A percentile compares a stretch with the other conserved stretches of the same genome.
Conservation (phyloP, 345 rosid species). For the Ailanthus altissimus region DNA sequence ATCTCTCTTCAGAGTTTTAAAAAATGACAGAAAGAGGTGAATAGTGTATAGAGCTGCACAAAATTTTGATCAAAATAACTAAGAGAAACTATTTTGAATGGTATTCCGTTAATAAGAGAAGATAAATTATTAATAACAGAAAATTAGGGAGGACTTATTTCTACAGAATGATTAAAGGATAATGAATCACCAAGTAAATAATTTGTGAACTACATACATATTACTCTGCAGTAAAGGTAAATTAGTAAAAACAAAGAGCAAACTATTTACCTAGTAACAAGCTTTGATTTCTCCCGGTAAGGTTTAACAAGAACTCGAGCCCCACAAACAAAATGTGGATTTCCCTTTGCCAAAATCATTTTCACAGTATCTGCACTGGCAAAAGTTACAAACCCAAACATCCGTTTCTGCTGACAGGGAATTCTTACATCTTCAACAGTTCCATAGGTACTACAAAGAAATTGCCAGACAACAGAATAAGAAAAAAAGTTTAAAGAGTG, state of each 20-base stretch:
- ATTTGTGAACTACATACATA: not conserved
- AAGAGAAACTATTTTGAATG: too few relatives aligned
- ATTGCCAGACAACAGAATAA: constrained; percentile 9
- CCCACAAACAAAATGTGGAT: constrained; percentile 72
- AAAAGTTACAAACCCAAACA: constrained; percentile 77
- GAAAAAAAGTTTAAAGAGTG: not conserved
- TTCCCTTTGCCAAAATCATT: constrained; percentile 56
- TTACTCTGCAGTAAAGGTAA: not conserved
- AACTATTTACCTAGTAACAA: constrained; percentile 50
- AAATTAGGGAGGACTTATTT: not conserved
- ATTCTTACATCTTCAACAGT: constrained; percentile 70
- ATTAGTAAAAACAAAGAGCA: not conserved
- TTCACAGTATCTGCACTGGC: constrained; percentile 56
- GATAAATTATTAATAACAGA: too few relatives aligned
- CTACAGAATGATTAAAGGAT: not conserved
- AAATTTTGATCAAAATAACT: too few relatives aligned
- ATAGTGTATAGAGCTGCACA: not conserved
- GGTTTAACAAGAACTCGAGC: constrained; percentile 78
- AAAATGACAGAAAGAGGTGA: not conserved
- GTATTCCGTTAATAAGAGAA: too few relatives aligned
- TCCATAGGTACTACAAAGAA: constrained; percentile 49
- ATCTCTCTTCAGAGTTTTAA: not conserved
- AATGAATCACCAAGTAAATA: not conserved
- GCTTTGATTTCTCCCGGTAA: constrained; percentile 65
- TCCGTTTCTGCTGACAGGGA: constrained; percentile 69